Evolutionary conservation across 805 yeast genomes (phyloP).

Genomic region (Candida cerambycidarum): DNA sequence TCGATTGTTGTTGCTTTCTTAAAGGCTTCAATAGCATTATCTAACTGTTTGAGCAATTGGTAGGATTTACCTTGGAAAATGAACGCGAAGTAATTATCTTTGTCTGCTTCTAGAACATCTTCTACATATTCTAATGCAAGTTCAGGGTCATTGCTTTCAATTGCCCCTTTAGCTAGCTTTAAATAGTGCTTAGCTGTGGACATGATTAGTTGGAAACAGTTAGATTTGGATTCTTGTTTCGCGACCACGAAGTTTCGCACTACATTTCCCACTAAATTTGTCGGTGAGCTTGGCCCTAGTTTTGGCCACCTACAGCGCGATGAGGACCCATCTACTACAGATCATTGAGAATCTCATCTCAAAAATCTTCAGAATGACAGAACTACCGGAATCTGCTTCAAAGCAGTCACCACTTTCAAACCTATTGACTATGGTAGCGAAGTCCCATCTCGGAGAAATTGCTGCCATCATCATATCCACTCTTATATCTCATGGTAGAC

Average conservation of each 20-base stretch:
- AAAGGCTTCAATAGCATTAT: constrained; percentile 45
- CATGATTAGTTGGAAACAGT: no score
- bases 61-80: constrained; percentile 72
- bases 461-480: constrained; percentile 63
- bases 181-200: constrained; percentile 24
- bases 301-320: no score
- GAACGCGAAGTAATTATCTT: constrained; percentile 60
- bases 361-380: constrained; percentile 8
- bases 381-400: constrained; percentile 28
- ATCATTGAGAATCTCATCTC: neutral
- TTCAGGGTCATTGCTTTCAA: constrained; percentile 59
- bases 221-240: no score
- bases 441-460: constrained; percentile 65
- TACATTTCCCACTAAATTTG: no score
- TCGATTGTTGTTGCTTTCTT: constrained; percentile 49
- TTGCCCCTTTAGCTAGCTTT: constrained; percentile 45
- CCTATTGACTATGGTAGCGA: constrained; percentile 53
- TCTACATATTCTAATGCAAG: constrained; percentile 57
- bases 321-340: no score
- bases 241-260: no score
- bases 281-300: no score
- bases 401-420: constrained; percentile 64
- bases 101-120: constrained; percentile 57
- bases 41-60: constrained; percentile 41
- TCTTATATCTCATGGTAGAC: constrained; percentile 67